Evolutionary conservation across 495 filamentous ascomycete genomes (phyloP).

Genomic region (Neurospora sp.): DNA sequence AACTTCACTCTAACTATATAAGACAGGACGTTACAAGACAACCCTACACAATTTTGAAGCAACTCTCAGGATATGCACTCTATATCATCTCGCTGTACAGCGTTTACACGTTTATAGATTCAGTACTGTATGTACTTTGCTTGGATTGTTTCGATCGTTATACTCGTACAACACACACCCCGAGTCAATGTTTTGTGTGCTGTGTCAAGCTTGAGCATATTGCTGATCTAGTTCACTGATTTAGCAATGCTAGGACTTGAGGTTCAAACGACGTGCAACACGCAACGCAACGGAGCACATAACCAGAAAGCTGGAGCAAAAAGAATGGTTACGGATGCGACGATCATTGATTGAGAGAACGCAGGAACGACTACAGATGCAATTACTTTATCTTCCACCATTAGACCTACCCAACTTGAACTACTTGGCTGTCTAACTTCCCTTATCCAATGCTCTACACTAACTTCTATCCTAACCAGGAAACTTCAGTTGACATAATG

Average conservation of each 20-base stretch:
- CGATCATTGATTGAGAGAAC: neutral
- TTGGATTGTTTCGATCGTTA: neutral
- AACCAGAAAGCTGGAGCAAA: neutral
- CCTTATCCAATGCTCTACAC: neutral
- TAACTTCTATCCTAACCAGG: neutral
- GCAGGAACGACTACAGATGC: neutral
- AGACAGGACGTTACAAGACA: neutral
- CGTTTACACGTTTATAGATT: neutral
- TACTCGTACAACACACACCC: neutral
- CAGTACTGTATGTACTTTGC: neutral
- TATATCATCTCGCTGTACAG: neutral
- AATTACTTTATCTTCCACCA: neutral
- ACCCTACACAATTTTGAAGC: neutral
- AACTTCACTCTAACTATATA: neutral
- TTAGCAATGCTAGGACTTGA: neutral
- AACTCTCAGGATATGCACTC: neutral
- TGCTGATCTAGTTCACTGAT: neutral
- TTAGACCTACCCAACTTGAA: neutral
- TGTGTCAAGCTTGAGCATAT: neutral
- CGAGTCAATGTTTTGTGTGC: neutral
- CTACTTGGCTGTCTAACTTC: neutral
- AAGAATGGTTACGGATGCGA: neutral
- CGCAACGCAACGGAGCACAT: neutral
- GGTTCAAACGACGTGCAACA: neutral
- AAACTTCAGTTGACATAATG: neutral